A percentile compares a stretch with the other conserved stretches of the same genome.
Evolutionary conservation across 2,329 filamentous ascomycete genomes (phyloP).

Genomic region (Phoma herbarum): DNA sequence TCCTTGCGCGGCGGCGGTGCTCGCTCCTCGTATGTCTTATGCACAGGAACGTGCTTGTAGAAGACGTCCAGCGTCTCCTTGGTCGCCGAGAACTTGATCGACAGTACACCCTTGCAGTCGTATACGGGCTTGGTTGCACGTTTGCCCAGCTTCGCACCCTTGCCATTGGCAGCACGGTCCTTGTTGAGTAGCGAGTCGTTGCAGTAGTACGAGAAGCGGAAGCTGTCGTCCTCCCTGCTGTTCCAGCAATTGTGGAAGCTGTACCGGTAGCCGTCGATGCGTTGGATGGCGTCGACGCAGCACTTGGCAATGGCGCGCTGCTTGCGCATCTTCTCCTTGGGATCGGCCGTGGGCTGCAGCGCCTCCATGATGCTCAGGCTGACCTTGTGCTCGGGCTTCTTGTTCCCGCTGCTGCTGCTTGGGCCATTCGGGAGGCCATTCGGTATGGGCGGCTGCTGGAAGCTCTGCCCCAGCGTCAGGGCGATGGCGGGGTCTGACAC

Average conservation of each 20-base stretch:
- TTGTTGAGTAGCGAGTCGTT: constrained; percentile 62
- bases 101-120: constrained; percentile 59
- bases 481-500: constrained; percentile 39
- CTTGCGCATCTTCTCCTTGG: constrained; percentile 55
- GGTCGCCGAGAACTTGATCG: constrained; percentile 58
- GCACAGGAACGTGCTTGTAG: constrained; percentile 58
- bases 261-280: constrained; percentile 58
- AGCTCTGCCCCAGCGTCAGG: constrained; percentile 35
- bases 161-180: constrained; percentile 58
- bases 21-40: constrained; percentile 57
- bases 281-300: constrained; percentile 55
- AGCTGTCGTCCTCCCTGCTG: constrained; percentile 57
- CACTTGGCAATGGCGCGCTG: constrained; percentile 59
- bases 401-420: constrained; percentile 6
- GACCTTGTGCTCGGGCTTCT: constrained; percentile 35
- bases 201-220: constrained; percentile 60
- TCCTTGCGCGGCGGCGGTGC: constrained; percentile 53
- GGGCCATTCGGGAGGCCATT: neutral
- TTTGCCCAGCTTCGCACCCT: constrained; percentile 50
- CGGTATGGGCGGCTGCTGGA: constrained; percentile 8
- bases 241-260: constrained; percentile 61
- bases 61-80: constrained; percentile 55
- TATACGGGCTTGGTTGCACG: constrained; percentile 57
- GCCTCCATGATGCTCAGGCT: constrained; percentile 50
- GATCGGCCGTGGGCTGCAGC: constrained; percentile 45